Conservation (phyloP, 805 yeast species). For the Lachancea waltii region DNA sequence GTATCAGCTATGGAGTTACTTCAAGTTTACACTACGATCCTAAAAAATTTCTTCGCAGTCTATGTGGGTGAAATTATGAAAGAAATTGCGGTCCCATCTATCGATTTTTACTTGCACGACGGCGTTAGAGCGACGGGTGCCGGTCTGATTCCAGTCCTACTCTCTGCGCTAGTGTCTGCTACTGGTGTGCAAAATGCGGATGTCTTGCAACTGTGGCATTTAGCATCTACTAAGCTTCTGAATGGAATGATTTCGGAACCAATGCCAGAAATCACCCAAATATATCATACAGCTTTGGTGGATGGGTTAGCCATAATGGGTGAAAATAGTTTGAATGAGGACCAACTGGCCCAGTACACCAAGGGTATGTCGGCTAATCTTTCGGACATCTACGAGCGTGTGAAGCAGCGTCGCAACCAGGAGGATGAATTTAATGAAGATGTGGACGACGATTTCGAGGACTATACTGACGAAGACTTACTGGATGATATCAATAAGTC, state of each 20-base stretch:
- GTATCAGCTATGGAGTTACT: conserved; percentile 86
- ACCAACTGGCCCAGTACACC: conserved; percentile 51
- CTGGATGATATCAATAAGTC: conserved; percentile 79
- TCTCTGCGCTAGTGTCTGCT: conserved; percentile 51
- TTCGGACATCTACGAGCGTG: conserved; percentile 62
- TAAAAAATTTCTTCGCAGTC: conserved; percentile 75
- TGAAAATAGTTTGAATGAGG: conserved; percentile 48
- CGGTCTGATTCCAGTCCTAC: conserved; percentile 68
- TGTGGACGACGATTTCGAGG: conserved; percentile 74
- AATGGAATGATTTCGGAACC: conserved; percentile 71
- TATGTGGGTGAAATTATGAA: conserved; percentile 72
- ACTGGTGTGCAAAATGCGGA: conserved; percentile 48
- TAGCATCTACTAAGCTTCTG: conserved; percentile 59
- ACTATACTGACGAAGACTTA: conserved; percentile 82
- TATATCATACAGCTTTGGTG: conserved; percentile 66
- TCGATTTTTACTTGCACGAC: conserved; percentile 87
- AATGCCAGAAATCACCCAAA: conserved; percentile 71
- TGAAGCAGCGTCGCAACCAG: conserved; percentile 61
- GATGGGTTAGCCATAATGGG: conserved; percentile 64
- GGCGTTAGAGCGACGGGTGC: conserved; percentile 94
- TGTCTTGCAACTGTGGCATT: conserved; percentile 63
- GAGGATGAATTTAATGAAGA: conserved; percentile 89
- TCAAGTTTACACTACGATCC: conserved; percentile 74
- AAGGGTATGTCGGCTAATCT: conserved; percentile 55
- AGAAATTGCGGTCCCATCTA: conserved; percentile 79